A percentile compares a stretch with the other conserved stretches of the same genome.
Evolutionary conservation across 2,329 filamentous ascomycete genomes (phyloP).

Genomic region (Stemphylium lycopersici): DNA sequence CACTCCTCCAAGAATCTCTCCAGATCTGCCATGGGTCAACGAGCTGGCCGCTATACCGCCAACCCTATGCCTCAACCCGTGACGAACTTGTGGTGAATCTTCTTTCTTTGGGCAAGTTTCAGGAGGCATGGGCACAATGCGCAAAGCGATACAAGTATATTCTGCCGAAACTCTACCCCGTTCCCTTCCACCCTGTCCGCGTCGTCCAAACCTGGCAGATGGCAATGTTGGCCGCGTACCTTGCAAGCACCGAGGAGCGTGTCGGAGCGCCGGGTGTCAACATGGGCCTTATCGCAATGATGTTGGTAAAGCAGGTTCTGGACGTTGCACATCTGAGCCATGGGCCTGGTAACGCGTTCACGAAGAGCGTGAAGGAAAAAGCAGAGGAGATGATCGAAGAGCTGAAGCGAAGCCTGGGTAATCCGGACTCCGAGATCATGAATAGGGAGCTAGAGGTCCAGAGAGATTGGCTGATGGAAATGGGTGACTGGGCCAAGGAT

Average conservation of each 20-base stretch:
- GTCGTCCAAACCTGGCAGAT: constrained; percentile 56
- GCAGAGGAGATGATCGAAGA: constrained; percentile 42
- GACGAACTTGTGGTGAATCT: constrained; percentile 60
- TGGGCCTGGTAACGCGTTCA: constrained; percentile 51
- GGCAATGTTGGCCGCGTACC: constrained; percentile 46
- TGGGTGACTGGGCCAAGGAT: constrained; percentile 35
- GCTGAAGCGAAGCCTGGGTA: constrained; percentile 28
- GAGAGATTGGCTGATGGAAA: constrained; percentile 34
- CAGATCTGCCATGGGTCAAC: constrained; percentile 47
- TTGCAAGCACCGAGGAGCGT: constrained; percentile 32
- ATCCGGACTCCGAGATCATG: constrained; percentile 26
- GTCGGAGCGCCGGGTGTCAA: constrained; percentile 45
- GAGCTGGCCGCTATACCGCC: constrained; percentile 57
- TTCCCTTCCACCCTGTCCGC: constrained; percentile 59
- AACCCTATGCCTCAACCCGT: constrained; percentile 62
- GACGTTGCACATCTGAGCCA: constrained; percentile 52
- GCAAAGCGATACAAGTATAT: constrained; percentile 59
- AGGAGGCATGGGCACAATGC: constrained; percentile 58
- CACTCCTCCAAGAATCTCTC: constrained; percentile 50
- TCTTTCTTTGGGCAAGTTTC: constrained; percentile 52
- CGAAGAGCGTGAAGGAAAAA: constrained; percentile 48
- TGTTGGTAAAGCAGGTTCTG: constrained; percentile 51
- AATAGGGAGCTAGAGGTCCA: constrained; percentile 37
- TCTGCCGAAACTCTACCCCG: constrained; percentile 59
- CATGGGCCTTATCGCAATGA: constrained; percentile 51